A percentile compares a stretch with the other conserved stretches of the same genome.
Evolutionary conservation across 345 rosid genomes (phyloP).

Genomic region (Eucalyptus tenuipes): DNA sequence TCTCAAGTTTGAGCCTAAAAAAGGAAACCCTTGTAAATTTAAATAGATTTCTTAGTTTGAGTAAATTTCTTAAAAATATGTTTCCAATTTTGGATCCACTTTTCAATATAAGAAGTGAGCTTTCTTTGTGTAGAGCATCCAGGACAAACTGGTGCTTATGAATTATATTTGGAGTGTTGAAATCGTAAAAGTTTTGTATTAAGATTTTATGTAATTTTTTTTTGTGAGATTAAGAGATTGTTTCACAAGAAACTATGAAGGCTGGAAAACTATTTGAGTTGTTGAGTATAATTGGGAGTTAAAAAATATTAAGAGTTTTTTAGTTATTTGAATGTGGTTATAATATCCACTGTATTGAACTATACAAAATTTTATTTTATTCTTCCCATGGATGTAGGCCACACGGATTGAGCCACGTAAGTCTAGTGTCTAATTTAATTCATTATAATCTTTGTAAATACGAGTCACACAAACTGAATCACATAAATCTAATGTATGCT

Average conservation of each 20-base stretch:
- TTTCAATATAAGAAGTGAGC: background rate
- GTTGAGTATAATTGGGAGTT: background rate
- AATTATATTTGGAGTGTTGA: background rate
- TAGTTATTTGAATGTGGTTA: background rate
- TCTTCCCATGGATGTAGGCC: background rate
- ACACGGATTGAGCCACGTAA: background rate
- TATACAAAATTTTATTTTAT: background rate
- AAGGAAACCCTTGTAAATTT: background rate
- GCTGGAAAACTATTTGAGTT: background rate
- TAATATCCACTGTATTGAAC: background rate
- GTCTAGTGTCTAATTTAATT: too few species aligned
- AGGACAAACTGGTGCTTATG: background rate
- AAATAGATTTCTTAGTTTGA: background rate
- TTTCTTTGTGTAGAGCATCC: background rate
- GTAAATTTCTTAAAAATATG: background rate
- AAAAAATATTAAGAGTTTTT: background rate
- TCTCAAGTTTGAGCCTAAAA: background rate
- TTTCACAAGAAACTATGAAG: rapidly evolving
- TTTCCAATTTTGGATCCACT: background rate
- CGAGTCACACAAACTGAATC: background rate
- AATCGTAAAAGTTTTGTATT: background rate
- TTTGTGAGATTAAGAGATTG: background rate
- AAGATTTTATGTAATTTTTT: background rate
- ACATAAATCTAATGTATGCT: too few species aligned
- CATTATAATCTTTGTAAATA: too few species aligned